Base-by-base conservation (phyloP, 139 green algal species). In the Desmodesmus armatus region DNA sequence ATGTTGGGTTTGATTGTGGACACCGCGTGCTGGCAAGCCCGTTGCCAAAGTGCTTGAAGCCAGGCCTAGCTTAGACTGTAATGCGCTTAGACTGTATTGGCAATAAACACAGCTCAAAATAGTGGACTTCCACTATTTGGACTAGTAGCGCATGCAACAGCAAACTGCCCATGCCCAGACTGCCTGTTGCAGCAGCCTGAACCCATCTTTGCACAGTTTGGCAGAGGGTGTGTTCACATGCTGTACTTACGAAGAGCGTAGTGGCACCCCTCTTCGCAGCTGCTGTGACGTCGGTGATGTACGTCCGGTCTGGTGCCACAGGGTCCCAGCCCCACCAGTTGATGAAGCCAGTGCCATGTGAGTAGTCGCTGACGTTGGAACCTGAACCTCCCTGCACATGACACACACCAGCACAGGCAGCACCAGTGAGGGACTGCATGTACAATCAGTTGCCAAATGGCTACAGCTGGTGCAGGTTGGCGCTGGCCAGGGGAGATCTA, bases 261-360 rank as follows among this genome's bases (percentile, higher is more conserved):
- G 70, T 81, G 1, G 25, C 70, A 2, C 82, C 82, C 7, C 82
- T 29, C 39, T 40, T 27, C 1, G 39, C 82, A 27, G 82, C 35
- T 37, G 62, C 53, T 33, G 70, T 87, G 2, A 87, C 82, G 19
- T 81, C 69, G 21, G 80, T 43, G 4, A 85, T 31, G 31, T 41
- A 67, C 2, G 65, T 85, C 9, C 80, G n/a, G 43, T 84, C 78
- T 5, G 29, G 3, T 3, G 66, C 80, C 27, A 87, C 49, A 2
- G 82, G 70, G 40, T 87, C 82, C 82, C 82, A 87, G 17, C 82
- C 82, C 69, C 69, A 87, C 47, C 51, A 87, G 70, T 87, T 87
- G 43, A 87, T 49, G 82, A 87, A 87, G 51, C 82, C 82, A 17
- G 82, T 81, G 82, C 69, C 51, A 9, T 87, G 82, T 31, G 70